Percentiles rank a stretch among this genome's conserved stretches.
Conservation (phyloP, 2,329 filamentous ascomycete genomes). For the Epicoccum nigrum region DNA sequence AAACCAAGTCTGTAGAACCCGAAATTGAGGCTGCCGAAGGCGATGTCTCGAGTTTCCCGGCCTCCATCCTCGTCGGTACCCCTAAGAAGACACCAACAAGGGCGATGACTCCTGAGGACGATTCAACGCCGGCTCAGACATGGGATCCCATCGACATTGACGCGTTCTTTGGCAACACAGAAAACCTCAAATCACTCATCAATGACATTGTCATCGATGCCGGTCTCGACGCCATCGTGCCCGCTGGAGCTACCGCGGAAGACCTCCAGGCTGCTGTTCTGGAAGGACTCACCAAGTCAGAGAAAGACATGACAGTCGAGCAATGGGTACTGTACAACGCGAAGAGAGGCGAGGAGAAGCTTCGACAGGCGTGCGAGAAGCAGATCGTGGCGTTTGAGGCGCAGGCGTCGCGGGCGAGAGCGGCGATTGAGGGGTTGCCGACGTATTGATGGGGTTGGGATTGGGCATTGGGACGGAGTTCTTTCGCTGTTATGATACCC, state of each 20-base stretch:
- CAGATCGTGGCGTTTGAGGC: conserved; percentile 83
- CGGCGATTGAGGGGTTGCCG: conserved; percentile 66
- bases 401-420: conserved; percentile 80
- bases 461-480: conserved; percentile 15
- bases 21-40: conserved; percentile 8
- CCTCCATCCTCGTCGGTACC: conserved; percentile 42
- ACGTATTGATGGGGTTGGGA: conserved; percentile 17
- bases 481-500: conserved; percentile 33
- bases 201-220: conserved; percentile 39
- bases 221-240: conserved; percentile 38
- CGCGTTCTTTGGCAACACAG: conserved; percentile 60
- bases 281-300: conserved; percentile 70
- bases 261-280: conserved; percentile 59
- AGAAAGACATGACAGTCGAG: conserved; percentile 90
- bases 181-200: conserved; percentile 27
- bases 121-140: conserved; percentile 40
- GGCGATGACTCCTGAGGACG: conserved; percentile 22
- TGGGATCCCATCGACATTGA: conserved; percentile 84
- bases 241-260: conserved; percentile 26
- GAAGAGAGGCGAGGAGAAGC: conserved; percentile 75
- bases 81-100: conserved; percentile 37
- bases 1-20: conserved; percentile 1
- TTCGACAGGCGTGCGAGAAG: conserved; percentile 81
- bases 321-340: conserved; percentile 91
- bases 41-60: conserved; percentile 28